A percentile compares a stretch with the other conserved stretches of the same genome.
Conservation (phyloP, 768 basidiomycete species). For the Lactarius deliciosus region DNA sequence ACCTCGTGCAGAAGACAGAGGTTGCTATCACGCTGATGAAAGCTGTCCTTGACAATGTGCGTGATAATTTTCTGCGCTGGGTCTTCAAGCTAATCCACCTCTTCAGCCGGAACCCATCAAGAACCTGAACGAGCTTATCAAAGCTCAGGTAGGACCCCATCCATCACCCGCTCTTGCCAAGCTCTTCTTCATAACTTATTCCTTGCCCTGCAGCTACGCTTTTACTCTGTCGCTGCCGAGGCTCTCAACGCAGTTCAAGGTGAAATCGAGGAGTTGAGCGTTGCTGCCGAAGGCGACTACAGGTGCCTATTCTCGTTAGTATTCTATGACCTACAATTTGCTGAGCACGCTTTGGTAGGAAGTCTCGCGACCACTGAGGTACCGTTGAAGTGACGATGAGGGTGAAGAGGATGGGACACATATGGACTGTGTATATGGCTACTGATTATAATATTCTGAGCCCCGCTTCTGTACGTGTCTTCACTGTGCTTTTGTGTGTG, state of each 20-base stretch:
- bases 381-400: constrained; percentile 36
- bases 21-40: constrained; percentile 97
- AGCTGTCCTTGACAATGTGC: constrained; percentile 94
- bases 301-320: constrained; percentile 47
- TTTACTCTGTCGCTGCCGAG: constrained; percentile 75
- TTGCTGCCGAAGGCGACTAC: constrained; percentile 94
- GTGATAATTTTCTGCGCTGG: constrained; percentile 34
- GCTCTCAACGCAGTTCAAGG: constrained; percentile 79
- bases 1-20: constrained; percentile 97
- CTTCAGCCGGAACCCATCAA: constrained; percentile 90
- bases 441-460: constrained; percentile 21
- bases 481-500: constrained; percentile 18
- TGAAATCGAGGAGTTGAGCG: constrained; percentile 89
- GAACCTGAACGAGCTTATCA: constrained; percentile 88
- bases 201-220: constrained; percentile 54
- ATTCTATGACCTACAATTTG: neutral
- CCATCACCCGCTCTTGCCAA: neutral
- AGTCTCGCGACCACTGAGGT: constrained; percentile 88
- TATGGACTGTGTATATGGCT: constrained; percentile 19
- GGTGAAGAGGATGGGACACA: constrained; percentile 8
- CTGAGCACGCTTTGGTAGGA: constrained; percentile 46
- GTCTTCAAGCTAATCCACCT: constrained; percentile 7
- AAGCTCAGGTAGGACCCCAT: constrained; percentile 67
- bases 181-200: neutral
- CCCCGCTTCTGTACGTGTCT: constrained; percentile 22